These are phyloP conservation scores for Epichloe elymi DNA, from an alignment of 2,329 filamentous ascomycete species.

Conservation along the genomic window DNA sequence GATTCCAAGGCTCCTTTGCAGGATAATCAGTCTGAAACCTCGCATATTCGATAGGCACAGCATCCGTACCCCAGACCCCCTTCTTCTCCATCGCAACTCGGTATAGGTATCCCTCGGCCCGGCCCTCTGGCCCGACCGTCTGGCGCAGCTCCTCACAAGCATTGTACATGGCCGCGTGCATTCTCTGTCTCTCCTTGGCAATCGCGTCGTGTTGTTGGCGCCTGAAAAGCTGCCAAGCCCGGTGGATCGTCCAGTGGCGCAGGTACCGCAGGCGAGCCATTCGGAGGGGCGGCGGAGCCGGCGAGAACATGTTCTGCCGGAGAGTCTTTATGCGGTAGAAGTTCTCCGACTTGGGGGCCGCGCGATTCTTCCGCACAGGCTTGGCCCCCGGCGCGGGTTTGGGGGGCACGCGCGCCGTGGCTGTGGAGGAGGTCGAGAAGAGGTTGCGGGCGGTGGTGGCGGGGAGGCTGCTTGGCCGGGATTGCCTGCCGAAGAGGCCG, in stretches of 20 bases:
- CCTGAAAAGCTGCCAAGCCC: constrained; percentile 77
- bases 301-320: constrained; percentile 34
- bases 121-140: constrained; percentile 41
- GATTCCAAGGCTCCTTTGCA: constrained; percentile 71
- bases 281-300: constrained; percentile 57
- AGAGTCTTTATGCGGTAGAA: constrained; percentile 31
- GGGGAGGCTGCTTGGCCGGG: background rate
- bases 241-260: constrained; percentile 98
- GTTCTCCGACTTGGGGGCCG: constrained; percentile 22
- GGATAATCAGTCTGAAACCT: constrained; percentile 76
- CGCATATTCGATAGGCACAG: constrained; percentile 86
- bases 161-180: constrained; percentile 68
- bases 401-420: constrained; percentile 18
- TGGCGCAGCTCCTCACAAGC: constrained; percentile 75
- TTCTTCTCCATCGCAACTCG: constrained; percentile 84
- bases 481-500: constrained; percentile 17
- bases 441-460: constrained; percentile 11
- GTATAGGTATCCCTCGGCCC: constrained; percentile 62
- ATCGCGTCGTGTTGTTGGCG: constrained; percentile 51
- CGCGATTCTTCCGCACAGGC: constrained; percentile 15
- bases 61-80: constrained; percentile 58
- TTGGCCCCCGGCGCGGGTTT: constrained; percentile 14
- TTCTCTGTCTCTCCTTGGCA: constrained; percentile 59
- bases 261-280: constrained; percentile 79
- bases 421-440: constrained; percentile 19